Evolutionary conservation across 495 filamentous ascomycete species (phyloP), one percentile per base, ranked within the genome.

Genomic region (Aspergillus heteromorphus): DNA sequence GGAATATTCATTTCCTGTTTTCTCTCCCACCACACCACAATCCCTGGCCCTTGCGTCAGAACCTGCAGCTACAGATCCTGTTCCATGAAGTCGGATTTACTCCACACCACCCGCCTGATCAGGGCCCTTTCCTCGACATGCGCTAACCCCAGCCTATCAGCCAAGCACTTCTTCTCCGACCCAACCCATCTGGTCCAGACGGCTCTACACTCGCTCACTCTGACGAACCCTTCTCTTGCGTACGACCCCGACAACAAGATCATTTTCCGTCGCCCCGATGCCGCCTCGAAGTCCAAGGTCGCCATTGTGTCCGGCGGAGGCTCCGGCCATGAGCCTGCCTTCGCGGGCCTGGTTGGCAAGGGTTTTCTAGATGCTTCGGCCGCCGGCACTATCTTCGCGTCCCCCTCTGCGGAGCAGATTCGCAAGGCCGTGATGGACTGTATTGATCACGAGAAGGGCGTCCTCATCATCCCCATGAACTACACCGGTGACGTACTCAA

Each of bases 121-220:
- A 48, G 10, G 11, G 7, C n/a, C 6, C 4, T 30, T 14, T 20
- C 41, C 41, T 16, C 13, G 18, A 16, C 27, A 51, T 59, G 40
- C 58, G 42, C 53, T 55, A 54, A 63, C 38, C 49, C 31, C 30
- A 8, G 6, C 40, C 27, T 41, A 40, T 18, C 53, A 77, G 74
- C 85, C 59, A 95, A 95, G 73, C 93, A 98, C 74, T 98, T 97
- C 79, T 83, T 97, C 77, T 84, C 88, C 62, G 88, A 95, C 69
- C 87, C 93, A 20, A 83, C 79, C 51, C 78, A 87, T 58, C 81
- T 97, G 51, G 90, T 98, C 61, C 78, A 83, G 58, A 78, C 83
- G 13, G 87, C 91, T 16, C 84, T 98, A 19, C 78, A 84, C 55
- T 83, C 88, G 47, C 73, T 89, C 30, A 90, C 91, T 18, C 72